Evolutionary conservation across 2,329 filamentous ascomycete genomes (phyloP).

Genomic region (Penicillium concentricum): DNA sequence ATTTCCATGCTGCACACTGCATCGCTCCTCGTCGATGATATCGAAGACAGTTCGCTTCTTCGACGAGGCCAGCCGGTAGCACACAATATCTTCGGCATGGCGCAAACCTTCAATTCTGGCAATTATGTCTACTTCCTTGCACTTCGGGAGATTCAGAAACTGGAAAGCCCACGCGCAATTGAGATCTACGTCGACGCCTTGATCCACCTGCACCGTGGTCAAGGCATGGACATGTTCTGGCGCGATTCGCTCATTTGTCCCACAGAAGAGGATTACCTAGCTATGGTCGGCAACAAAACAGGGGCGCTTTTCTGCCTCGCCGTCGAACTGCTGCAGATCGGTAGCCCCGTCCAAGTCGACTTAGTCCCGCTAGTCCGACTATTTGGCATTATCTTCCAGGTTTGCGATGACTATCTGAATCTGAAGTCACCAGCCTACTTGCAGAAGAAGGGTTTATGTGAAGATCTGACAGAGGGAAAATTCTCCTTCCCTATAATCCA

Average conservation of each 20-base stretch:
- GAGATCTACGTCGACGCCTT: constrained; percentile 47
- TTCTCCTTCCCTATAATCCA: constrained; percentile 96
- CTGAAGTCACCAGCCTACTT: constrained; percentile 43
- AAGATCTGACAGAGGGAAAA: constrained; percentile 95
- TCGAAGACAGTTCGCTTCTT: constrained; percentile 49
- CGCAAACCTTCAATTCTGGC: constrained; percentile 53
- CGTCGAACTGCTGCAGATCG: constrained; percentile 47
- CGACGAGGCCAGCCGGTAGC: constrained; percentile 50
- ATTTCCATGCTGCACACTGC: no score
- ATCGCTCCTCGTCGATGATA: constrained; percentile 42
- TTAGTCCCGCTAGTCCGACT: no score
- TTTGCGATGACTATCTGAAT: constrained; percentile 79
- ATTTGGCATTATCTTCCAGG: constrained; percentile 45
- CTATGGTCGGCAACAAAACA: constrained; percentile 51
- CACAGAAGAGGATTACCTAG: constrained; percentile 47
- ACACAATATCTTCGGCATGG: constrained; percentile 50
- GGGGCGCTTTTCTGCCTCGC: constrained; percentile 48
- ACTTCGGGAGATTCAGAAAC: constrained; percentile 40
- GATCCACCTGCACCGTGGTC: constrained; percentile 47
- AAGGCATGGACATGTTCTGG: constrained; percentile 52
- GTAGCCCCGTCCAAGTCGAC: constrained; percentile 21
- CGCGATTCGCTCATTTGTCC: constrained; percentile 46
- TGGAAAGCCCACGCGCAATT: constrained; percentile 41
- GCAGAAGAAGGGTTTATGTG: constrained; percentile 74
- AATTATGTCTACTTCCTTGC: constrained; percentile 51